Evolutionary conservation across 495 filamentous ascomycete species (phyloP), one percentile per base, ranked within the genome.

Genomic region (Lentithecium fluviatile): DNA sequence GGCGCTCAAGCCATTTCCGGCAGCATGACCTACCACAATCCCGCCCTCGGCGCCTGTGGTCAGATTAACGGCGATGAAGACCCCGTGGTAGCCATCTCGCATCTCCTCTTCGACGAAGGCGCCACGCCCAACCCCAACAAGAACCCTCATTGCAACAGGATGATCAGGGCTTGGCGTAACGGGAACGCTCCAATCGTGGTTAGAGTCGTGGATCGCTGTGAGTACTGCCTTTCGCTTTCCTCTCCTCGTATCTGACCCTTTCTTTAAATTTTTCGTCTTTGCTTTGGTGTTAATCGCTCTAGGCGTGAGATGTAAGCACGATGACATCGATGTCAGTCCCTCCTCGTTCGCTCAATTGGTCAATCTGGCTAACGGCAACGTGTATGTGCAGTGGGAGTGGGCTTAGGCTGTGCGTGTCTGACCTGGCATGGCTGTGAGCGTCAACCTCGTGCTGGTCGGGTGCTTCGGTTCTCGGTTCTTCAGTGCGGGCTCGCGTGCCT

Each of bases 131-230:
- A 75, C 19, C 83, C 87, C 4, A 91, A 90, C 68, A 60, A 69
- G 2, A 91, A 91, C 66, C 85, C 83, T 11, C 69, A 92, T 0
- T 94, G 90, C 61, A 87, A 86, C 2, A 71, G 76, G 68, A 83
- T 76, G 67, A 76, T 95, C 5, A 72, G 85, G 48, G 75, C 87
- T 6, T 74, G 71, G 43, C 70, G 84, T 25, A 34, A 42, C 2
- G 69, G 60, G 21, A 74, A 78, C 29, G 71, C 66, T 6, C 83
- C 78, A 37, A 76, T 88, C 0, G 85, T 87, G 69, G 82, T 91
- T 4, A 84, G 71, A 40, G 84, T 95, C 0, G 87, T 90, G 13
- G 90, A 94, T 76, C 75, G 88, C 32, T 93, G 90, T 74, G 78
- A 52, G 65, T 60, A 13, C 29, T 24, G 1, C 12, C 23, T n/a